Base-by-base conservation (phyloP, 495 filamentous ascomycete species). In the Articulospora tetracladia region DNA sequence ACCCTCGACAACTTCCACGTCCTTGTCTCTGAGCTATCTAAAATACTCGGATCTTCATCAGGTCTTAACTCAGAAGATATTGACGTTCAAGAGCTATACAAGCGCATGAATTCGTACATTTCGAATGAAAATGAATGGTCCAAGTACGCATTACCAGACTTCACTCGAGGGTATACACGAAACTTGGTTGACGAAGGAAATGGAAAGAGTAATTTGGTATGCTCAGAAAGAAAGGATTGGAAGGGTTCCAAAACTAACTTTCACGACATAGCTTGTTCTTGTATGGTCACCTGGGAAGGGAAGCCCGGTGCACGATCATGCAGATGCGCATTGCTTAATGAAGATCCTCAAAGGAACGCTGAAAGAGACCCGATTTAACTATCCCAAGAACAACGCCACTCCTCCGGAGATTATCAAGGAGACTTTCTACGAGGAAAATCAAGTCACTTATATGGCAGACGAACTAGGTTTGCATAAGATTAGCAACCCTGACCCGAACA, bases 121-220 rank as follows among this genome's bases (percentile, higher is more conserved):
- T 91, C 87, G 6, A 71, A 83, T 26, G 73, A 83, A 41, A 64
- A 72, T 3, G 88, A 95, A 36, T 97, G 93, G 93, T 65, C 73
- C 20, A 72, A 70, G 57, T 97, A 86, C 70, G 90, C 89, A 10
- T 71, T 92, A 52, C 77, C 74, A 6, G 86, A 95, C 69, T 56
- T 70, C 32, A 83, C 74, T 49, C 77, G 84, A 61, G 77, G 78
- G 1, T 97, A 96, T 71, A 97, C 93, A 0, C 73, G 93, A 54
- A 97, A 97, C 66, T 78, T 96, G 27, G 91, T 97, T 20, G 90
- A 96, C 65, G 85, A 90, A 67, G 90, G 92, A 2, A 96, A 96
- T 68, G 92, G 92, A 25, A 96, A 93, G 70, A 87, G 89, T 70
- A 97, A 97, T 69, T 69, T 97, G 61, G 89, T 93, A 79, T 67